Evolutionary conservation across 116 monocot genomes (phyloP), one percentile per base, ranked within the genome.

Genomic region (Phalaenopsis hybrid): DNA sequence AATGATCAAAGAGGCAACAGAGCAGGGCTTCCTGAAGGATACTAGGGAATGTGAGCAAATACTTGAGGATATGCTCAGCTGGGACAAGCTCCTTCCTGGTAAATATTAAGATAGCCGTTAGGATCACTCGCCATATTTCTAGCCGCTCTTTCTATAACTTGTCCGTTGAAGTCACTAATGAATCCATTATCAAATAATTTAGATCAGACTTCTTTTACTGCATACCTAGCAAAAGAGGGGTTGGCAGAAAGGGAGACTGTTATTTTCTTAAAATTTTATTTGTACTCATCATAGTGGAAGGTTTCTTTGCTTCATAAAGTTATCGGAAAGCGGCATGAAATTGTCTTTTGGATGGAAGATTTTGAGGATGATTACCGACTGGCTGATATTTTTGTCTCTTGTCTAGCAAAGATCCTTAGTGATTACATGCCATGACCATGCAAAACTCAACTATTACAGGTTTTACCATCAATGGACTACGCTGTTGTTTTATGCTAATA

Each of bases 51-150:
- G 95, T 75, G 99, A 99, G 84, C 83, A 83, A 4, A 95, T 95
- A 78, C 88, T 99, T 6, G 99, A 99, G 86, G 94, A 99, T 78
- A 99, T 99, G 99, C 92, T 99, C 69, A 90, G 81, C 80, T 99
- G 87, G 85, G 95, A 95, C 80, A 99, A 95, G 80, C 86, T 98
- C 49, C 86, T 98, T 11, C 98, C 98, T 49, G 98, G 98, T 98
- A 86, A 81, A 9, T 51, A 52, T 20, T 50, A 52, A 51, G 17
- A 55, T 4, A 15, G 12, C 12, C 15, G 13, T 55, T 55, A 15
- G 15, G 15, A 55, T 55, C 16, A 15, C 12, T 13, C 3, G 55
- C 55, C 15, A 67, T 28, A 1, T 28, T 67, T 9, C 67, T 67
- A 10, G 9, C 25, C 28, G 67, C 2, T 55, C 55, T 61, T 28